phyloP scores from a whole-genome alignment of 768 basidiomycete species.

The Auricularia sp. region DNA sequence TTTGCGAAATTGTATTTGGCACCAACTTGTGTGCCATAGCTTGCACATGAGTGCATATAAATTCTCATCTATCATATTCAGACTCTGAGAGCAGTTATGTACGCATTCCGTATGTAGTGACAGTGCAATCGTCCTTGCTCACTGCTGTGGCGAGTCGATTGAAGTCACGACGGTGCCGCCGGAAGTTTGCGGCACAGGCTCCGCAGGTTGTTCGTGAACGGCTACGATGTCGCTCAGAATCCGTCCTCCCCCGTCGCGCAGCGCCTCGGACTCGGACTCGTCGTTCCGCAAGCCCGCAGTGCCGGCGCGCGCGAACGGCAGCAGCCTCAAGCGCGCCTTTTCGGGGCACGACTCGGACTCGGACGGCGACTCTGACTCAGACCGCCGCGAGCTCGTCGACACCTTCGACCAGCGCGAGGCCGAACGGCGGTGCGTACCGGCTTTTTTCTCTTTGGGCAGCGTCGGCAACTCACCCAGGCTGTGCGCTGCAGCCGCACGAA shows the following conservation, averaged over 20 bases:
- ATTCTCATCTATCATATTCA: no score
- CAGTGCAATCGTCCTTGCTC: no score
- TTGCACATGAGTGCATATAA: no score
- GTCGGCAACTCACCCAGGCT: not conserved
- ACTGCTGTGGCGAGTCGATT: no score
- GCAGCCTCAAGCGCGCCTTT: not conserved
- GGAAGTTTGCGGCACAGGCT: not conserved
- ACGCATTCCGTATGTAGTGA: no score
- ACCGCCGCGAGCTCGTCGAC: not conserved
- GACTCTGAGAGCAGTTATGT: no score
- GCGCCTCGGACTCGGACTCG: not conserved
- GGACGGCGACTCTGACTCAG: not conserved
- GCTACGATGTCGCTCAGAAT: not conserved
- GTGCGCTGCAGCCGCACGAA: conserved; percentile 8
- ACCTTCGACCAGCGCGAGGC: not conserved
- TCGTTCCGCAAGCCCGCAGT: not conserved
- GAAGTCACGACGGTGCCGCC: not conserved
- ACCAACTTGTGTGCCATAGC: no score
- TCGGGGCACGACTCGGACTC: not conserved
- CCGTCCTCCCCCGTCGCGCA: not conserved
- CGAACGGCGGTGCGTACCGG: not conserved
- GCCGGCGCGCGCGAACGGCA: not conserved
- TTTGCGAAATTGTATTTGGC: no score
- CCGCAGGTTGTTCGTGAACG: not conserved
- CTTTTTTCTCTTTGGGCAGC: not conserved